Evolutionary conservation across 148 eudicot genomes (phyloP).

Genomic region (Polygonum aviculare): DNA sequence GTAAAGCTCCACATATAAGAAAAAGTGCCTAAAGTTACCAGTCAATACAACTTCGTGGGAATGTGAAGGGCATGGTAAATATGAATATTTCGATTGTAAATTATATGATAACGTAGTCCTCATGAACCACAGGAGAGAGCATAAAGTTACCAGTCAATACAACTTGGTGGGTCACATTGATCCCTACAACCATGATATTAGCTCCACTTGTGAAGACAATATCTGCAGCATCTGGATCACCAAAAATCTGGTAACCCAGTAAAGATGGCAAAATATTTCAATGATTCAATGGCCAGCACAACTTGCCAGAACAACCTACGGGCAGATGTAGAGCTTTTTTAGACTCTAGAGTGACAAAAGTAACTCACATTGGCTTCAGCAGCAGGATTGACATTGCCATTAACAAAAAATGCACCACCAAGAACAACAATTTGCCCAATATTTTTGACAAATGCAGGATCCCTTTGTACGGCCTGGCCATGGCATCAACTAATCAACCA

Average conservation of each 20-base stretch:
- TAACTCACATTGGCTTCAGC: conserved; percentile 89
- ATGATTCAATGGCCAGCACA: neutral
- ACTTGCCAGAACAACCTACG: neutral
- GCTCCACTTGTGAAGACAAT: conserved; percentile 90
- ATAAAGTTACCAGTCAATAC: conserved; percentile 47
- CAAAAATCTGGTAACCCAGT: conserved; percentile 52
- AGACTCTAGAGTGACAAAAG: neutral
- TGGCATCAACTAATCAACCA: conserved; percentile 10
- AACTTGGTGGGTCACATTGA: conserved; percentile 95
- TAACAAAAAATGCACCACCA: conserved; percentile 93
- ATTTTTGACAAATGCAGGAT: conserved; percentile 57
- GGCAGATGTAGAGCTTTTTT: neutral
- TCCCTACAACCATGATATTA: conserved; percentile 75
- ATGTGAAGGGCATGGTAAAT: too few relatives aligned
- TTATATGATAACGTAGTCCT: neutral
- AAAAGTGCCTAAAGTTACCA: neutral
- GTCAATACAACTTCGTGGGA: too few relatives aligned
- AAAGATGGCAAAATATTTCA: conserved; percentile 9
- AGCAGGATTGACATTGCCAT: conserved; percentile 96
- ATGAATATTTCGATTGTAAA: neutral
- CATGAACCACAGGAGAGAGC: neutral
- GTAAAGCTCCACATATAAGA: neutral
- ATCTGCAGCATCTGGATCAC: conserved; percentile 98
- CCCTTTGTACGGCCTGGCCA: conserved; percentile 65
- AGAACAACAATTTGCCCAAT: conserved; percentile 70